Base-by-base conservation (phyloP, 164 flowering plant species). In the Vitis vinifera region DNA sequence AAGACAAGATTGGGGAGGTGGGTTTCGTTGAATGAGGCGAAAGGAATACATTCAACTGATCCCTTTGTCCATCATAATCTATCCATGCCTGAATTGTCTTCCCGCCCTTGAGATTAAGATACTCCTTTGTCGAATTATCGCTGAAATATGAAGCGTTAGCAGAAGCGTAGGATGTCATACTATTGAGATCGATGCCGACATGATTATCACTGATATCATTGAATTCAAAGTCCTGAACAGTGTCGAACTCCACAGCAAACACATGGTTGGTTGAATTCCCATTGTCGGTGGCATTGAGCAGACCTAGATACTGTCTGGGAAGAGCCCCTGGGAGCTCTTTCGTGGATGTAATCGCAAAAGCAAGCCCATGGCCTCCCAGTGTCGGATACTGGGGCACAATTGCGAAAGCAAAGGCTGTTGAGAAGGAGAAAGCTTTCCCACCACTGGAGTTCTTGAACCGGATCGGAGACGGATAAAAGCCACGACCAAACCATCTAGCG, bases 351-450 rank as follows among this genome's bases (percentile, higher is more conserved):
- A 89, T 64, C 0, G 84, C 65, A 77, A 90, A 92, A 31, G 92
- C 94, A 37, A 91, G 16, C 12, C 96, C 98, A 67, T 87, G 89
- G 64, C 93, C 93, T 13, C 89, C 87, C 2, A 83, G 75, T n/a
- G 62, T 71, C 3, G 79, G 66, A 37, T 80, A 79, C 70, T 83
- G 77, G 1, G 90, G 84, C 1, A 79, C 80, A 3, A 87, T 83
- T 5, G 88, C 82, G 61, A 92, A 83, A n/a, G 80, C 94, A 69
- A 92, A 92, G 30, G 82, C 71, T 1, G 94, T 85, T 1, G 91
- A 87, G 61, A 92, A 92, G 19, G 96, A 90, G 12, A 75, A 51
- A 50, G 68, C 79, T 16, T 71, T 75, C 6, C 79, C 81, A 9
- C 13, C 19, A 7, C 73, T 17, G 3, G 84, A 71, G 71, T 75